A percentile compares a stretch with the other conserved stretches of the same genome.
Evolutionary conservation across 2,329 filamentous ascomycete genomes (phyloP).

Genomic region (Aspergillus sp.): DNA sequence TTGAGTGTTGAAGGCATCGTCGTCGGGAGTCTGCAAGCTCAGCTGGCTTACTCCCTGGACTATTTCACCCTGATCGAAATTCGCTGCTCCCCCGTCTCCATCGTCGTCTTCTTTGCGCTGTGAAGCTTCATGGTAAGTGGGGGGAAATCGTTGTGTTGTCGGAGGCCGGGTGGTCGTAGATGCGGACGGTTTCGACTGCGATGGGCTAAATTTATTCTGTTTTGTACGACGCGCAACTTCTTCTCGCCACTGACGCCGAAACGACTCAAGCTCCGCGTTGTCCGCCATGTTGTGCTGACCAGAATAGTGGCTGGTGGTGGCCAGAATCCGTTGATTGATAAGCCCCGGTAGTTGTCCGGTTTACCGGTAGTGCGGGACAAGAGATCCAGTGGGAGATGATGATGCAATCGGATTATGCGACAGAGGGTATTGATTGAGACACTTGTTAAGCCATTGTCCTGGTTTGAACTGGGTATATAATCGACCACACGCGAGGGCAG

Average conservation of each 20-base stretch:
- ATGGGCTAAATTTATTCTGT: slow-evolving; percentile 11
- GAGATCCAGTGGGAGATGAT: background rate
- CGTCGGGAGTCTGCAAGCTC: slow-evolving; percentile 33
- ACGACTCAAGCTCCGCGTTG: slow-evolving; percentile 76
- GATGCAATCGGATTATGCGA: background rate
- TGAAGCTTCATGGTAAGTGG: slow-evolving; percentile 38
- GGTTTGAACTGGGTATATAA: no score
- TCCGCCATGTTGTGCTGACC: slow-evolving; percentile 33
- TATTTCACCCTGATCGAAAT: slow-evolving; percentile 30
- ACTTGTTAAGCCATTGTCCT: background rate
- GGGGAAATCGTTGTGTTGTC: slow-evolving; percentile 30
- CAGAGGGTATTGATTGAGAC: background rate
- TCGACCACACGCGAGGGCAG: no score
- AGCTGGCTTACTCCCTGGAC: slow-evolving; percentile 36
- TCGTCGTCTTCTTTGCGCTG: slow-evolving; percentile 40
- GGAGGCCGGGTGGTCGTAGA: slow-evolving; percentile 17
- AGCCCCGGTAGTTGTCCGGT: slow-evolving; percentile 8
- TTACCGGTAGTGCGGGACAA: slow-evolving; percentile 7
- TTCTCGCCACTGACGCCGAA: slow-evolving; percentile 81
- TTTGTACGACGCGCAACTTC: slow-evolving; percentile 63
- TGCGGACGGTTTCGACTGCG: slow-evolving; percentile 13
- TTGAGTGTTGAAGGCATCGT: slow-evolving; percentile 38
- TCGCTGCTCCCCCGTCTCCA: slow-evolving; percentile 24
- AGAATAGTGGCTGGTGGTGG: slow-evolving; percentile 22
- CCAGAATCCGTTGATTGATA: slow-evolving; percentile 20